Conservation (phyloP, 2,329 filamentous ascomycete species). For the Blastomyces parvus region DNA sequence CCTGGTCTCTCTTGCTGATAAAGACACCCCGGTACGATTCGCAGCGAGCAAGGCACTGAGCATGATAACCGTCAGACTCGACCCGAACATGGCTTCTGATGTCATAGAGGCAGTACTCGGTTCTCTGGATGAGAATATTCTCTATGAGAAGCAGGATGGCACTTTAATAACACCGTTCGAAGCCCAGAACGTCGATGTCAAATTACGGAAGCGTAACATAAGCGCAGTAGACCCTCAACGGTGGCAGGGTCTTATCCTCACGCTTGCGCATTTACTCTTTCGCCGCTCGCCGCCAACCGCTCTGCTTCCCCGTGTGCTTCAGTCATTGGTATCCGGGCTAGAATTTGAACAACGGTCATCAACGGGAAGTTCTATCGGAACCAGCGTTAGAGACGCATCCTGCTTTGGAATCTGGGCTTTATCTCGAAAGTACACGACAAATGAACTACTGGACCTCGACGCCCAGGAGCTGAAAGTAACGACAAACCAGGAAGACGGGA, state of each 20-base stretch:
- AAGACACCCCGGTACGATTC: slow-evolving; percentile 81
- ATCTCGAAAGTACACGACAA: slow-evolving; percentile 73
- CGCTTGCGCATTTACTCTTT: slow-evolving; percentile 77
- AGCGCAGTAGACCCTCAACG: slow-evolving; percentile 68
- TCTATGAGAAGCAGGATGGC: slow-evolving; percentile 43
- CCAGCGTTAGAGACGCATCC: slow-evolving; percentile 86
- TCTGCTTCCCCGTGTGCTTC: slow-evolving; percentile 63
- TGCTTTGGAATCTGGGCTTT: slow-evolving; percentile 95
- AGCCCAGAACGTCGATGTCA: slow-evolving; percentile 25
- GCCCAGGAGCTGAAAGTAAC: slow-evolving; percentile 23
- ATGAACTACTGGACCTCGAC: slow-evolving; percentile 60
- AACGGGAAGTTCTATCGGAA: slow-evolving; percentile 74
- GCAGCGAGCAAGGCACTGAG: slow-evolving; percentile 89
- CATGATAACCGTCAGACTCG: slow-evolving; percentile 70
- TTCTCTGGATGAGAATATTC: slow-evolving; percentile 52
- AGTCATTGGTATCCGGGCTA: slow-evolving; percentile 67
- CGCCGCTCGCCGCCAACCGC: slow-evolving; percentile 65
- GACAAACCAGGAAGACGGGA: slow-evolving; percentile 23
- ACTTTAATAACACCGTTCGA: slow-evolving; percentile 31
- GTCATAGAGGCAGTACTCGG: slow-evolving; percentile 80
- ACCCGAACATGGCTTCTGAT: slow-evolving; percentile 70
- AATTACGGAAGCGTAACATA: slow-evolving; percentile 47
- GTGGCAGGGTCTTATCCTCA: slow-evolving; percentile 90
- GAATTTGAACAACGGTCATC: slow-evolving; percentile 81
- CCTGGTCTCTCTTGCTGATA: slow-evolving; percentile 68